Evolutionary conservation across 2,329 filamentous ascomycete genomes (phyloP), one percentile per base, ranked within the genome.

Genomic region (Pseudogymnoascus sp.): DNA sequence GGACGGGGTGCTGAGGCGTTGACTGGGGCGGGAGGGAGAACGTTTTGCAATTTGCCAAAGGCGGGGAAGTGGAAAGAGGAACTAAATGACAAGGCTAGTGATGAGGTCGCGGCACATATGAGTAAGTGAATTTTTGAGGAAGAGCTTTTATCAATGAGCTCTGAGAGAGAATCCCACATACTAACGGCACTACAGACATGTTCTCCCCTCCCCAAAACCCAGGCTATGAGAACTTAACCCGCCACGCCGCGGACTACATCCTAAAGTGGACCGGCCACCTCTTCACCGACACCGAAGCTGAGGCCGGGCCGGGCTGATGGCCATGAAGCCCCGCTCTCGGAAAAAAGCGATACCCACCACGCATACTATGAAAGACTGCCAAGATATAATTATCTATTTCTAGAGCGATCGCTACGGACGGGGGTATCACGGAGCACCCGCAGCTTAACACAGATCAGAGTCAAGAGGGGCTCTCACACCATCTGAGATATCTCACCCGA

Each of bases 101-200:
- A 96, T 69, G 95, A 97, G 78, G 86, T 88, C 0, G 78, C 78
- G 66, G 93, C 93, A 29, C 95, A 97, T 75, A 90, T 88, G 79
- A 79, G 83, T 81, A 80, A 75, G 82, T 79, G 26, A 37, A 44
- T 42, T 63, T 61, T 10, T 21, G 26, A 23, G 31, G 7, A 63
- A 33, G 19, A 46, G 23, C 15, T 64, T 60, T 40, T 59, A 66
- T 46, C 60, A 37, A 50, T 29, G 11, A 11, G 21, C 7, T 21
- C 11, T 3, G 42, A 29, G 44, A 53, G 7, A 17, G 31, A 53
- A 53, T 53, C 15, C 4, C 19, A 31, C 26, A 17, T 53, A 17
- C 44, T 31, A 53, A 53, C n/a, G 7, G 15, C 26, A 17, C 23
- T 11, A 31, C 23, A 53, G 56, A 60, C 9, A 60, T 60, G 56